Conservation (phyloP, 306 rosid species). For the Begonia peltatifolia region DNA sequence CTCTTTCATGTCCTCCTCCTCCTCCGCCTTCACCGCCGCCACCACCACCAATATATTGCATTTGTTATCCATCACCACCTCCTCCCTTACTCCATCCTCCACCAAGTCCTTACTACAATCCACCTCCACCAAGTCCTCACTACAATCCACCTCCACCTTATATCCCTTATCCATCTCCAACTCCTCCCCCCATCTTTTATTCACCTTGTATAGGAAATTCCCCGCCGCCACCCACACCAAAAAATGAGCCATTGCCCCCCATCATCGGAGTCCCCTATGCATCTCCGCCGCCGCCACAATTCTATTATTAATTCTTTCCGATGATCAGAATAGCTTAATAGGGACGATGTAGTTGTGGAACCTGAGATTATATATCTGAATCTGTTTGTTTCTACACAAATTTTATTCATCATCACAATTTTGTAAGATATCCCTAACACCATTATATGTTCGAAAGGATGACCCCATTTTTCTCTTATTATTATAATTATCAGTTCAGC, state of each 20-base stretch:
- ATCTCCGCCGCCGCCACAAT: conserved; percentile 10
- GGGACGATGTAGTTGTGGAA: too few relatives aligned
- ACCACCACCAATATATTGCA: conserved; percentile 6
- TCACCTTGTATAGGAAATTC: conserved; percentile 2
- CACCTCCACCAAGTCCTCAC: conserved; percentile 2
- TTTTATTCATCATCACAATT: too few relatives aligned
- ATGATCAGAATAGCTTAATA: too few relatives aligned
- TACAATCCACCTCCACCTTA: conserved; percentile 1
- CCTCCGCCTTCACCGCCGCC: conserved; percentile 1
- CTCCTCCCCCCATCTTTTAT: conserved; percentile 6
- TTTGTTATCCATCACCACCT: conserved; percentile 2
- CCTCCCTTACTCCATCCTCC: background rate
- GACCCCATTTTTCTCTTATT: too few relatives aligned
- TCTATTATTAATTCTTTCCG: conserved; percentile 6
- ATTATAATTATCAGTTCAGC: too few relatives aligned
- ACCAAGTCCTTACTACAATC: background rate
- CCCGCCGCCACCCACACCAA: conserved; percentile 10
- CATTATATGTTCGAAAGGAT: too few relatives aligned
- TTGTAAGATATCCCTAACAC: background rate
- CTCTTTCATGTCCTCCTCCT: background rate
- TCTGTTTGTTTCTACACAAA: too few relatives aligned
- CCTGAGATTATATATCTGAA: too few relatives aligned
- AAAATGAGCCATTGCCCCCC: conserved; percentile 2
- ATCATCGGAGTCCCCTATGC: conserved; percentile 3
- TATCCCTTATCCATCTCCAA: conserved; percentile 7